These are phyloP conservation scores for Colletotrichum tabaci DNA, from an alignment of 2,329 filamentous ascomycete genomes.

Conservation along the genomic window DNA sequence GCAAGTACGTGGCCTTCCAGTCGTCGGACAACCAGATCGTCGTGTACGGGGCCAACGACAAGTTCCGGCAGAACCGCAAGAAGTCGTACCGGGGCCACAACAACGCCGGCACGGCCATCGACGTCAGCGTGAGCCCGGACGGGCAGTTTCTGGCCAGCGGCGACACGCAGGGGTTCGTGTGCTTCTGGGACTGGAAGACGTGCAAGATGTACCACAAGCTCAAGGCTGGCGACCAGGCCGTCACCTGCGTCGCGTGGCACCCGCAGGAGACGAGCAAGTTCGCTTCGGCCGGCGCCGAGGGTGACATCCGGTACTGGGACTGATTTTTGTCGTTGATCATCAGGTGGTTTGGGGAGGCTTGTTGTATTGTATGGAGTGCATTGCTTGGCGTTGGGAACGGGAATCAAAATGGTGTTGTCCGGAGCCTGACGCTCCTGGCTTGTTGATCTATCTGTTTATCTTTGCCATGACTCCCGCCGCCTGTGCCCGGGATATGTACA, in stretches of 20 bases:
- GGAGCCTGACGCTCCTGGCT: neutral
- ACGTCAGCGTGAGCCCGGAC: constrained; percentile 89
- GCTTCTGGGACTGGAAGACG: constrained; percentile 99
- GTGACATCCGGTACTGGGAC: constrained; percentile 94
- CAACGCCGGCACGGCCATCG: constrained; percentile 93
- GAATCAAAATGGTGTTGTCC: constrained; percentile 23
- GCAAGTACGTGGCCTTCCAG: constrained; percentile 93
- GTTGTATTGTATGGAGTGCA: constrained; percentile 35
- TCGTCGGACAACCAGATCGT: constrained; percentile 96
- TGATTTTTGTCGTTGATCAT: constrained; percentile 58
- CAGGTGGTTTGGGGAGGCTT: neutral
- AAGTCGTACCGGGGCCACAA: constrained; percentile 98
- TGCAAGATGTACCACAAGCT: constrained; percentile 99
- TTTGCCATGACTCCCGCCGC: too few species aligned
- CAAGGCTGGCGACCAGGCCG: constrained; percentile 83
- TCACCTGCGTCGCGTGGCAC: constrained; percentile 95
- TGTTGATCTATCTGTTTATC: neutral
- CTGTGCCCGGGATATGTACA: neutral
- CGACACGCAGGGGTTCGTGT: constrained; percentile 90
- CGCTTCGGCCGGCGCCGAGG: constrained; percentile 90
- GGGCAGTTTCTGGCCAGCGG: constrained; percentile 92
- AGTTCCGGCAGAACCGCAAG: constrained; percentile 97
- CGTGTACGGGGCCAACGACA: constrained; percentile 94
- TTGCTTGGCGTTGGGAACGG: constrained; percentile 41
- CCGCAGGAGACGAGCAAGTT: constrained; percentile 98